Evolutionary conservation across 805 yeast genomes (phyloP).

Genomic region (Lachancea sp.): DNA sequence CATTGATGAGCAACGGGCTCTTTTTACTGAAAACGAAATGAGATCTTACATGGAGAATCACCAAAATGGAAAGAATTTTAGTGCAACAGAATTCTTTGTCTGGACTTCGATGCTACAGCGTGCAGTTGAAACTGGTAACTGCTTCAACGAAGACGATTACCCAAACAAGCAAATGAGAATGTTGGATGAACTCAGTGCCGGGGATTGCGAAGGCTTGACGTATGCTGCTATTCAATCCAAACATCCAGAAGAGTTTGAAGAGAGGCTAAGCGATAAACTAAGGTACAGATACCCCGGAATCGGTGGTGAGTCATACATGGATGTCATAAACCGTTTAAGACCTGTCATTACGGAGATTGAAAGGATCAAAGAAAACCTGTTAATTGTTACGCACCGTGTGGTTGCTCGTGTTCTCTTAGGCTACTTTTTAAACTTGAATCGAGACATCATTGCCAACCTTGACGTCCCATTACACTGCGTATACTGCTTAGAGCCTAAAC

Average conservation of each 20-base stretch:
- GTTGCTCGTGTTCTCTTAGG: constrained; percentile 83
- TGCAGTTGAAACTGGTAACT: constrained; percentile 69
- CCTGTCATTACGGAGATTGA: constrained; percentile 91
- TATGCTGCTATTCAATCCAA: constrained; percentile 72
- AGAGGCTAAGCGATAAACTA: constrained; percentile 71
- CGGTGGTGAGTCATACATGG: constrained; percentile 93
- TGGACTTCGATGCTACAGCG: constrained; percentile 88
- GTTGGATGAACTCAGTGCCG: constrained; percentile 92
- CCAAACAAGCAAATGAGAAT: constrained; percentile 84
- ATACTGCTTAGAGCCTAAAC: constrained; percentile 84
- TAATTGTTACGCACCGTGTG: constrained; percentile 83
- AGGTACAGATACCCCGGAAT: constrained; percentile 92
- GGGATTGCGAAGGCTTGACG: constrained; percentile 87
- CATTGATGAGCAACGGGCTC: constrained; percentile 60
- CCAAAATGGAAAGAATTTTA: constrained; percentile 26
- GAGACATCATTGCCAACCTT: constrained; percentile 76
- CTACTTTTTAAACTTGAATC: constrained; percentile 76
- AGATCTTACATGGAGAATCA: constrained; percentile 35
- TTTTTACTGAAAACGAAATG: constrained; percentile 60
- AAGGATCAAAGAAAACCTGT: constrained; percentile 78
- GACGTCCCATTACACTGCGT: constrained; percentile 92
- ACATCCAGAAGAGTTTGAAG: constrained; percentile 72
- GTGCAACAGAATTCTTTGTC: constrained; percentile 68
- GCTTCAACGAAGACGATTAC: constrained; percentile 66
- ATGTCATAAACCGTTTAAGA: constrained; percentile 82